Evolutionary conservation across 768 basidiomycete species (phyloP).

Genomic region (Agaricus sinodeliciosus): DNA sequence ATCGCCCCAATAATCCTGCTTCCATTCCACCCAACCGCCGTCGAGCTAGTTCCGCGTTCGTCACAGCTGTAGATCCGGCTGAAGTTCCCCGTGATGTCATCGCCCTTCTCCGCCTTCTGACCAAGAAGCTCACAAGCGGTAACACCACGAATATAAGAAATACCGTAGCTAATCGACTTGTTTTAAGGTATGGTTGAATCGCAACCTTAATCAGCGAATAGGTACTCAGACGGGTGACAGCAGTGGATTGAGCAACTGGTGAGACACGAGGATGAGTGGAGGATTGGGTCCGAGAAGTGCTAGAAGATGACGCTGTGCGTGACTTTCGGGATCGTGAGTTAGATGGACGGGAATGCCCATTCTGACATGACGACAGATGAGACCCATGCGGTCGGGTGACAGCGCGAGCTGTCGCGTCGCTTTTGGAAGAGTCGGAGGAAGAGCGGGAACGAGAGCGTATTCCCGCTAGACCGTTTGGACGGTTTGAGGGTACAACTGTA

Average conservation of each 20-base stretch:
- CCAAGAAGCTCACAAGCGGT: constrained; percentile 38
- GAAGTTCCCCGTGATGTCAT: constrained; percentile 12
- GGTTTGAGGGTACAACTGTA: constrained; percentile 55
- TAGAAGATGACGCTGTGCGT: constrained; percentile 16
- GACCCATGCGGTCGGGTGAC: not conserved
- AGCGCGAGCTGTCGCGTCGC: constrained; percentile 20
- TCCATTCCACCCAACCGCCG: constrained; percentile 40
- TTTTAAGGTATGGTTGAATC: constrained; percentile 41
- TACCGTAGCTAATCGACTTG: constrained; percentile 42
- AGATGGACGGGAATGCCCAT: constrained; percentile 12
- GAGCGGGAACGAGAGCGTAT: constrained; percentile 20
- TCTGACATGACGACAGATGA: constrained; percentile 10
- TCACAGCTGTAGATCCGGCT: constrained; percentile 10
- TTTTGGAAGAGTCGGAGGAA: constrained; percentile 28
- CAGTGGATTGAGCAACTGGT: constrained; percentile 19
- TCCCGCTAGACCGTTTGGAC: constrained; percentile 7
- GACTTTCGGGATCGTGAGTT: constrained; percentile 17
- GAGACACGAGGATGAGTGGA: constrained; percentile 19
- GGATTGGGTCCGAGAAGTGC: constrained; percentile 10
- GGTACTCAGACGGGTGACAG: constrained; percentile 15
- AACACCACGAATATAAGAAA: constrained; percentile 39
- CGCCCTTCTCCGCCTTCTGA: constrained; percentile 43
- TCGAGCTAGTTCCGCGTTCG: constrained; percentile 51
- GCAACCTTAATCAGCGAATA: constrained; percentile 43
- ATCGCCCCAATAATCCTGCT: constrained; percentile 25